Evolutionary conservation across 371 early-diverging fungal genomes (phyloP).

Genomic region (Aphelidium insulamus): DNA sequence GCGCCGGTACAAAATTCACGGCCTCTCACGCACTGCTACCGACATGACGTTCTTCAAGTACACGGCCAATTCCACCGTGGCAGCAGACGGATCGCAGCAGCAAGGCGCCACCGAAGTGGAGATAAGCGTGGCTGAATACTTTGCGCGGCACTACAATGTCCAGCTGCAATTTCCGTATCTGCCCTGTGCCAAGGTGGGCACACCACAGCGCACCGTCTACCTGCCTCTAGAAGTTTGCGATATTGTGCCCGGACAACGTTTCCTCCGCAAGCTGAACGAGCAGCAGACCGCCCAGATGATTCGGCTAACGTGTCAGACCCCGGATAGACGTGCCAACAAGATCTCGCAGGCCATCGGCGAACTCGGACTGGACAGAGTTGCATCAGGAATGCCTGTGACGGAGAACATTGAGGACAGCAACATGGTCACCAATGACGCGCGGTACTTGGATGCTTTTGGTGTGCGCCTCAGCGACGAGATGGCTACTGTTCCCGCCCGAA

Average conservation of each 20-base stretch:
- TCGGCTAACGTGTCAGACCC: slow-evolving; percentile 59
- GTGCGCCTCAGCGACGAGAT: slow-evolving; percentile 36
- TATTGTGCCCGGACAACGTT: slow-evolving; percentile 51
- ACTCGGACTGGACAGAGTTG: no score
- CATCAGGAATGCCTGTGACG: no score
- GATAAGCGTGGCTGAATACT: slow-evolving; percentile 50
- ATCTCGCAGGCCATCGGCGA: slow-evolving; percentile 21
- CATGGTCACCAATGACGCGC: no score
- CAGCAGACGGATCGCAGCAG: no score
- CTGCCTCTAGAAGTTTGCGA: slow-evolving; percentile 79
- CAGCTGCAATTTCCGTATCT: slow-evolving; percentile 44
- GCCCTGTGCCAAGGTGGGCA: slow-evolving; percentile 64
- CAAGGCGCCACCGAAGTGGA: no score
- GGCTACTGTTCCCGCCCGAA: slow-evolving; percentile 34
- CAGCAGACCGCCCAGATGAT: slow-evolving; percentile 79
- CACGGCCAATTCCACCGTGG: no score
- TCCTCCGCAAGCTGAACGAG: slow-evolving; percentile 48
- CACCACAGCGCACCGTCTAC: no score
- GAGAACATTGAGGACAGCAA: slow-evolving; percentile 27
- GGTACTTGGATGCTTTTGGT: slow-evolving; percentile 34
- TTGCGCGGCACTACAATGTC: slow-evolving; percentile 33
- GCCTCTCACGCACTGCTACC: slow-evolving; percentile 36
- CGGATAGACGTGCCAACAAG: slow-evolving; percentile 31
- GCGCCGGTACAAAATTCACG: slow-evolving; percentile 36
- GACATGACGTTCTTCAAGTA: slow-evolving; percentile 33